Base-by-base conservation (phyloP, 495 filamentous ascomycete species). In the Sphaerosporella brunnea region DNA sequence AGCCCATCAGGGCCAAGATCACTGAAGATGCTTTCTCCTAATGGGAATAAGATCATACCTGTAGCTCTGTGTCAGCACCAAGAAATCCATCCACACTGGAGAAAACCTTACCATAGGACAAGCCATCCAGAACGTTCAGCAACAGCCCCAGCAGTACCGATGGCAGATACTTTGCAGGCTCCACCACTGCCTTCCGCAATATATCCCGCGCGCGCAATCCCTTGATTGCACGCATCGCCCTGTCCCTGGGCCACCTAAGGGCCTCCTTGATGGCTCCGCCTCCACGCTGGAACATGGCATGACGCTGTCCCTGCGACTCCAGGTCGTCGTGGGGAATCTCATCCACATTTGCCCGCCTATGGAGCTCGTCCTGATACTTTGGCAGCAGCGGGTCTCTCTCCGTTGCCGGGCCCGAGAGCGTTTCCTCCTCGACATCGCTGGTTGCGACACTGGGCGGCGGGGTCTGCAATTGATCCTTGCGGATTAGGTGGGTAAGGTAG, bases 31-130 rank as follows among this genome's bases (percentile, higher is more conserved):
- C 79, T 73, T 54, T 81, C 78, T 16, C 84, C 84, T 20, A 96
- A 69, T 3, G 90, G 90, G 52, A 97, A 97, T 15, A 97, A 64
- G 53, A 97, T 96, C 80, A 94, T 88, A 46, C 78, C 78, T 81
- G 39, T 7, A 35, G 13, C 18, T 36, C 40, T 25, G 45, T 28
- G 23, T 38, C 28, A 32, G 28, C 28, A 32, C 13, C 28, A 32
- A 13, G 28, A 7, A 37, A 37, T 37, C 8, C 35, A 13, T 30
- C 23, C 18, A 21, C 8, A 23, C 10, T 23, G 36, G 21, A 7
- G 46, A 45, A 19, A 4, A n/a, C 49, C 38, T 53, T 60, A 77
- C 85, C 90, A 59, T 97, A 97, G 10, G 88, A 95, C 32, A 97
- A 62, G 20, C 85, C 90, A 66, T 97, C 90, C 21, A 97, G 68